A percentile compares a stretch with the other conserved stretches of the same genome.
Evolutionary conservation across 352 stramenopile species (phyloP).

Genomic region (Globisporangium recalcitrans): DNA sequence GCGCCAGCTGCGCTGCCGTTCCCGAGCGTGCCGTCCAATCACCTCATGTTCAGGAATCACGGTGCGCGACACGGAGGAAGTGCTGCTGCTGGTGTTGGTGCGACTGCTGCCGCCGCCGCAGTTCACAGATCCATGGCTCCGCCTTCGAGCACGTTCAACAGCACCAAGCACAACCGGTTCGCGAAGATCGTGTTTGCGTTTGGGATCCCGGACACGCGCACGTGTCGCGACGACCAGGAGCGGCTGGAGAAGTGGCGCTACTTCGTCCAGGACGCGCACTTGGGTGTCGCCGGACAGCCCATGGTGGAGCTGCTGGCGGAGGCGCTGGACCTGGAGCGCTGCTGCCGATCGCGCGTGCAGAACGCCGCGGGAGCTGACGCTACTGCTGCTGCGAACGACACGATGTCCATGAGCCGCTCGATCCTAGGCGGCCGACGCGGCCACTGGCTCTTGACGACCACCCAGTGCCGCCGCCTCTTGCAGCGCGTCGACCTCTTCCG

Average conservation of each 20-base stretch:
- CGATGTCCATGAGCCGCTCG: conserved; percentile 30
- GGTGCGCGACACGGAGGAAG: too few relatives aligned
- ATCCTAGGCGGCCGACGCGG: conserved; percentile 62
- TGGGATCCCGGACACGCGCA: conserved; percentile 65
- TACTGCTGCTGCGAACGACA: background rate
- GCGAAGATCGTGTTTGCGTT: conserved; percentile 73
- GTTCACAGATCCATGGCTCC: background rate
- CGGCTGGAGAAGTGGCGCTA: conserved; percentile 76
- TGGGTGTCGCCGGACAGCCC: conserved; percentile 36
- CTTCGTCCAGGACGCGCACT: conserved; percentile 51
- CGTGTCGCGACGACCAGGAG: conserved; percentile 44
- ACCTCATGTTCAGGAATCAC: background rate
- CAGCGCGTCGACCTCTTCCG: conserved; percentile 82
- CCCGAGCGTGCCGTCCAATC: background rate
- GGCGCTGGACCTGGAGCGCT: conserved; percentile 55
- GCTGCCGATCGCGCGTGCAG: conserved; percentile 37
- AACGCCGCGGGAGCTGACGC: background rate
- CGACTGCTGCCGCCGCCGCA: background rate
- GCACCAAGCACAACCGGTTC: conserved; percentile 57
- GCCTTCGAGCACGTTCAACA: conserved; percentile 5
- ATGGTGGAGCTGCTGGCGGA: conserved; percentile 47
- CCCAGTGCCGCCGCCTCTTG: conserved; percentile 56
- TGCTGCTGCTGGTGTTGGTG: background rate
- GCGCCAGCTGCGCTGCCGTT: background rate
- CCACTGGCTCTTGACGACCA: conserved; percentile 50